Evolutionary conservation across 2,329 filamentous ascomycete species (phyloP).

Genomic region (Tolypocladium tundrense): DNA sequence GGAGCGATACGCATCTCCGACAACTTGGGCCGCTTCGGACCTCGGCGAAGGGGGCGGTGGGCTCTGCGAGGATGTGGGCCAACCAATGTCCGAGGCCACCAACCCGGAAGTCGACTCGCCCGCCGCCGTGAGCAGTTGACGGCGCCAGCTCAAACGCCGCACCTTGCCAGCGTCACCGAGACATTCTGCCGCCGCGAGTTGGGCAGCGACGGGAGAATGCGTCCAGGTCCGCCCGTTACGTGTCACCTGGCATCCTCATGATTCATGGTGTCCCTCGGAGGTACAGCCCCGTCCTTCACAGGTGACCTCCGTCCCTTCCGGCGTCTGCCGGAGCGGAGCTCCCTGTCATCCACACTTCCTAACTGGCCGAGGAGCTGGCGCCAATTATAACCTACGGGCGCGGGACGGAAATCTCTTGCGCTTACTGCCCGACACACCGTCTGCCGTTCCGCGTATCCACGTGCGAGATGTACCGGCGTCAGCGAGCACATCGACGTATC

Average conservation of each 20-base stretch:
- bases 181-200: not conserved
- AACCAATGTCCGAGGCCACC: conserved; percentile 1
- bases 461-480: too few species aligned
- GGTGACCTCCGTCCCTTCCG: not conserved
- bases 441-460: too few species aligned
- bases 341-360: not conserved
- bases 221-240: not conserved
- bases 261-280: not conserved
- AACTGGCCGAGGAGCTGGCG: not conserved
- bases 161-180: not conserved
- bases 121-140: not conserved
- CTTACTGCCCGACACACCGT: too few species aligned
- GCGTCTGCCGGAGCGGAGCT: not conserved
- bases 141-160: not conserved
- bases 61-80: not conserved
- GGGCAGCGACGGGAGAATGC: not conserved
- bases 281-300: not conserved
- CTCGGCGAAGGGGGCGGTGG: not conserved
- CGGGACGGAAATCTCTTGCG: too few species aligned
- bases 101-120: not conserved
- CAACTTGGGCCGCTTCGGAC: not conserved
- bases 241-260: not conserved
- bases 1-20: not conserved
- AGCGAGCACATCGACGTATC: not conserved
- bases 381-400: not conserved